Conservation (phyloP, 2,329 filamentous ascomycete genomes). For the Exophiala sp. region DNA sequence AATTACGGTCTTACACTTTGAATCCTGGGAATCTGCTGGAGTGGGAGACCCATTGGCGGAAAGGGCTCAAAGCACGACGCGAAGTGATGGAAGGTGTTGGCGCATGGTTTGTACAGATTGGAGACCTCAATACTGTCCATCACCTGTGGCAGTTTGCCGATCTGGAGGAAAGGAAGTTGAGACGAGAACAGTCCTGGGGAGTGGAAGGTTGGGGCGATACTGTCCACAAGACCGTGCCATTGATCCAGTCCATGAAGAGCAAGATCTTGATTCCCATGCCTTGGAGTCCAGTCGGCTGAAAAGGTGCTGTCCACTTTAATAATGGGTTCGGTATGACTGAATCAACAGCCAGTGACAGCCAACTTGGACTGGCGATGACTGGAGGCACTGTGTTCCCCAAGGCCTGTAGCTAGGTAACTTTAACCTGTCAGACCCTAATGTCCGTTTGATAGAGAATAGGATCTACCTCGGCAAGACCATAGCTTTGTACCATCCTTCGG, state of each 20-base stretch:
- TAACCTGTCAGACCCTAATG: background rate
- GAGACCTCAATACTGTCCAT: slow-evolving; percentile 94
- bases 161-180: slow-evolving; percentile 82
- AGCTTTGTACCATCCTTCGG: background rate
- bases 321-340: too few relatives aligned
- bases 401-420: background rate
- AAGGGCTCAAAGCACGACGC: slow-evolving; percentile 79
- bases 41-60: slow-evolving; percentile 98
- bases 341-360: too few relatives aligned
- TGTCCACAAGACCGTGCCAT: slow-evolving; percentile 94
- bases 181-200: slow-evolving; percentile 90
- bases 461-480: background rate
- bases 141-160: slow-evolving; percentile 99
- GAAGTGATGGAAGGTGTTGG: slow-evolving; percentile 99
- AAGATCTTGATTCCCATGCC: slow-evolving; percentile 88
- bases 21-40: slow-evolving; percentile 93
- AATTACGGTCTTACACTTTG: slow-evolving; percentile 91
- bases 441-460: background rate
- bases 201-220: slow-evolving; percentile 95
- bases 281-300: slow-evolving; percentile 83
- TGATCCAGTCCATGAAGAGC: slow-evolving; percentile 96
- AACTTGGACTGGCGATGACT: too few relatives aligned
- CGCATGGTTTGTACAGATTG: slow-evolving; percentile 98
- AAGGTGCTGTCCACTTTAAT: background rate
- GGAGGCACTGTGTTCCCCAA: background rate